phyloP scores from a whole-genome alignment of 345 rosid genomes.

The Citrus sp. region DNA sequence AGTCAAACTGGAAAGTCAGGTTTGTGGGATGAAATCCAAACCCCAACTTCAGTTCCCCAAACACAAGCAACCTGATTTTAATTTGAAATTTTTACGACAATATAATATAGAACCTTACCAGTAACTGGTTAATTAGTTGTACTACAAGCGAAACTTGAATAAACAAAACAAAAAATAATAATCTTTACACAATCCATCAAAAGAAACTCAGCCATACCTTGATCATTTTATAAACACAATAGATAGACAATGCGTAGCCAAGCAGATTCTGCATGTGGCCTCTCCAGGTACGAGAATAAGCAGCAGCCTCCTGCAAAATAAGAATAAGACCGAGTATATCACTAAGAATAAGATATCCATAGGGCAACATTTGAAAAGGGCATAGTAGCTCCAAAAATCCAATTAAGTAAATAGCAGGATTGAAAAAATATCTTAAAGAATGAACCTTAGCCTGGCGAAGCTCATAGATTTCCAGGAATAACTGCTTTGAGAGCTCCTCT shows the following conservation, averaged over 20 bases:
- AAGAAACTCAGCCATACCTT: conserved; percentile 50
- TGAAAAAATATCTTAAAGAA: conserved; percentile 7
- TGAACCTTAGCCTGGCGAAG: conserved; percentile 95
- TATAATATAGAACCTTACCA: neutral
- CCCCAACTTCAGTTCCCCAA: neutral
- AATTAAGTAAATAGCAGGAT: neutral
- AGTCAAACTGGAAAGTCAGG: neutral
- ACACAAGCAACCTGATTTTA: neutral
- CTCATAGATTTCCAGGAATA: conserved; percentile 95
- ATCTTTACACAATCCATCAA: neutral
- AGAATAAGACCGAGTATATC: conserved; percentile 1
- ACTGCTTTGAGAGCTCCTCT: conserved; percentile 96
- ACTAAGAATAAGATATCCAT: neutral
- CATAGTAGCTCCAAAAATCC: neutral
- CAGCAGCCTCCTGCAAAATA: conserved; percentile 82
- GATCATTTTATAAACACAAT: conserved; percentile 96
- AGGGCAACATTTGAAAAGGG: neutral
- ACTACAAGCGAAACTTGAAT: neutral
- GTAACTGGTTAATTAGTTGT: neutral
- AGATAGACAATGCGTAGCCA: conserved; percentile 91
- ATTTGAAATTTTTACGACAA: neutral
- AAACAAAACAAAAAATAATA: neutral
- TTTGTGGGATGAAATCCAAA: neutral
- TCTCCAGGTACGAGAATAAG: conserved; percentile 91
- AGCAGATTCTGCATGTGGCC: conserved; percentile 96